Base-by-base conservation (phyloP, 2,329 filamentous ascomycete genomes). In the Diaporthe citri region DNA sequence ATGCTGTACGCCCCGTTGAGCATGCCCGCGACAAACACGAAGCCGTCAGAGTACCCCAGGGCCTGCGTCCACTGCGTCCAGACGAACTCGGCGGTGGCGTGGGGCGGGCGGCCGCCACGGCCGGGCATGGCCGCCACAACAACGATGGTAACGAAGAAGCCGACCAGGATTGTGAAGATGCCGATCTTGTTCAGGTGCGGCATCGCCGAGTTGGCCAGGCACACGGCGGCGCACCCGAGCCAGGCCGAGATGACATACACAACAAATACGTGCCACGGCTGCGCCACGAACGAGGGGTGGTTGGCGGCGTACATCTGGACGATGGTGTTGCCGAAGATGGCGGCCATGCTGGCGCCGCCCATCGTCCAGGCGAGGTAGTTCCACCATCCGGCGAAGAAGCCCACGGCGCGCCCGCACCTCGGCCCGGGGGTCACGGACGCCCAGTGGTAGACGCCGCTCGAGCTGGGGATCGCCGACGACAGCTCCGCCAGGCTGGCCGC, bases 1-100 rank as follows among this genome's bases (percentile, higher is more conserved):
- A 94, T 89, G 59, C 90, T 89, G 80, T 90, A 94, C 4, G 92
- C 92, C 15, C 92, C 93, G 78, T 94, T 94, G n/a, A 85, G 81
- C 84, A 86, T 86, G 1, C 84, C 84, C 0, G 81, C 80, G 5
- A 84, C 79, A 64, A 86, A 86, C 2, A 86, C 84, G 73, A 87
- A 85, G 0, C 84, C 85, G 43, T 85, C 77, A 0, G 82, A 81
- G 59, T 86, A 87, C 22, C 85, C 85, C 59, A 85, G 82, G 46
- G 82, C 77, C 31, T 83, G 82, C 15, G 78, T 77, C 85, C 85
- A 86, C 15, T 85, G 80, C 2, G 67, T 79, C 85, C 85, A 87
- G 8, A 87, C 85, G 75, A 85, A 85, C 0, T 80, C 76, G 4
- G 80, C 82, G 8, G 78, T 79, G 0, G 84, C 84, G 48, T 83